Evolutionary conservation across 2,329 filamentous ascomycete genomes (phyloP).

Genomic region (Leptographium galeiforme): DNA sequence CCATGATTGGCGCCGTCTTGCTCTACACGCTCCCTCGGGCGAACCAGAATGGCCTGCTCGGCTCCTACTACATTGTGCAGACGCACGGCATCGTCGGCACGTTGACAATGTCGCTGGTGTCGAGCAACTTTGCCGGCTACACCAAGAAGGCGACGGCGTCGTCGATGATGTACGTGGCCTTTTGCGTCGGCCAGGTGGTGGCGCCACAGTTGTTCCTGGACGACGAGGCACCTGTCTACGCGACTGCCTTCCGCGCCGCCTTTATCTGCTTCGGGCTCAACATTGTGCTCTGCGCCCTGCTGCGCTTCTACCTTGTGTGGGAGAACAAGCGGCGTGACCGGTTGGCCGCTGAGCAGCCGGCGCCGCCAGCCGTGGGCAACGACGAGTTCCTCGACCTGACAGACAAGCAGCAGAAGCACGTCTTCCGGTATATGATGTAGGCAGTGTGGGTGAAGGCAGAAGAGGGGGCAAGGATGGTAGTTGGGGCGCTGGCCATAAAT

Average conservation of each 20-base stretch:
- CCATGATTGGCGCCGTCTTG: slow-evolving; percentile 9
- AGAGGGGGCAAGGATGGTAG: not conserved
- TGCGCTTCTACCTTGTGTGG: slow-evolving; percentile 34
- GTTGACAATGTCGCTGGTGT: slow-evolving; percentile 34
- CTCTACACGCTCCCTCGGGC: slow-evolving; percentile 9
- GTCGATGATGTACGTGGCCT: slow-evolving; percentile 36
- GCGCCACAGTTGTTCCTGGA: slow-evolving; percentile 45
- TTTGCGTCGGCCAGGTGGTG: slow-evolving; percentile 38
- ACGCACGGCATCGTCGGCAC: slow-evolving; percentile 26
- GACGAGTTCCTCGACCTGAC: slow-evolving; percentile 14
- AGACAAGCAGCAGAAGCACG: slow-evolving; percentile 12
- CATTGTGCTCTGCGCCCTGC: slow-evolving; percentile 30
- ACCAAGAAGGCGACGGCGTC: slow-evolving; percentile 44
- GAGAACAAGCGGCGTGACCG: slow-evolving; percentile 40
- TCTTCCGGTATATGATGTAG: slow-evolving; percentile 13
- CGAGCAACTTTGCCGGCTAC: slow-evolving; percentile 30
- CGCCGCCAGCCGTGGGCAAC: not conserved
- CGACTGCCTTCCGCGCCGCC: slow-evolving; percentile 47
- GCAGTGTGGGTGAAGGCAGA: not conserved
- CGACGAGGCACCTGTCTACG: slow-evolving; percentile 45
- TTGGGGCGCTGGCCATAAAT: not conserved
- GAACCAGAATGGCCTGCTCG: slow-evolving; percentile 8
- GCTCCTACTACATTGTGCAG: slow-evolving; percentile 13
- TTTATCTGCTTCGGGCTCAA: slow-evolving; percentile 22
- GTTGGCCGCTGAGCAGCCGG: not conserved